Base-by-base conservation (phyloP, 495 filamentous ascomycete genomes). In the Penicillium lividum region DNA sequence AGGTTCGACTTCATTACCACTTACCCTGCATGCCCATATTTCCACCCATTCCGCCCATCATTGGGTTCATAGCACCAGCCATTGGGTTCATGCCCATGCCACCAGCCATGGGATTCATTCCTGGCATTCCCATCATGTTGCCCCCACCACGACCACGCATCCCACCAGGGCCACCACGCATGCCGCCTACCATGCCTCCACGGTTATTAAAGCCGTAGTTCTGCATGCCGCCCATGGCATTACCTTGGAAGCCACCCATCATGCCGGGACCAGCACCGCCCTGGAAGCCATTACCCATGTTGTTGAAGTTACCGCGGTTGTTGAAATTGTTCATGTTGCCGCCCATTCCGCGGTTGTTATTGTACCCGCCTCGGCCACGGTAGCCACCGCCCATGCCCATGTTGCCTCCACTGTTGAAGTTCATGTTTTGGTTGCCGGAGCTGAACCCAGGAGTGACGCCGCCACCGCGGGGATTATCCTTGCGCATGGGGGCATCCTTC, bases 401-500 rank as follows among this genome's bases (percentile, higher is more conserved):
- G 44, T 67, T 67, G 54, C 63, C 68, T 44, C 61, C 63, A 45
- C 56, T 62, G 49, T 62, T 53, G n/a, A 68, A 74, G 50, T 68
- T 68, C 43, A 60, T 64, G 51, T 61, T 66, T 51, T 65, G 65
- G 50, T 62, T 55, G 9, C 57, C 56, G 15, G 58, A 29, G 40
- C 55, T 66, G 52, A 61, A 66, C 31, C 62, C 56, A 30, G 54
- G 51, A 13, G 53, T 49, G 55, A 72, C 71, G 56, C 65, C 68
- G 16, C 73, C 68, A 22, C 73, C 68, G 16, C 73, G 77, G 56
- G 88, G 85, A 58, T 36, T 55, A 13, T 90, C 88, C 45, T 82
- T 84, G 48, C 93, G 88, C 66, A 83, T 82, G 1, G 92, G 91
- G 0, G 87, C 86, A 71, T 97, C 93, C 74, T 98, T 98, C 9